Evolutionary conservation across 2,329 filamentous ascomycete genomes (phyloP).

Genomic region (Rhynchosporium agropyri): DNA sequence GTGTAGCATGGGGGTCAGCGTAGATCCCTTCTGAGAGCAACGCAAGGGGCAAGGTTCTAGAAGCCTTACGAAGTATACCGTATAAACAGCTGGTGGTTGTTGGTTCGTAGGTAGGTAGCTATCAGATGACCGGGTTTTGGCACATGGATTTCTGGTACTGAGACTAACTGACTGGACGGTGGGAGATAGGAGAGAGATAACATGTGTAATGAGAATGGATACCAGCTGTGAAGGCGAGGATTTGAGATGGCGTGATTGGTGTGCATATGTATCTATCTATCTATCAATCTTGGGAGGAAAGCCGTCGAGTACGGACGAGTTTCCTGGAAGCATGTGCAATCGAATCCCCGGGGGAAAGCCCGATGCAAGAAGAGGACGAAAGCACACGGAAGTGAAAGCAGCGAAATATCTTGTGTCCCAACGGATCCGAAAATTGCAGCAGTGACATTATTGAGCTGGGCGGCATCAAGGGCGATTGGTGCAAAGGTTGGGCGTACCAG

Average conservation of each 20-base stretch:
- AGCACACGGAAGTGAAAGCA: background rate
- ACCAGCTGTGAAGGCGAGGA: too few species aligned
- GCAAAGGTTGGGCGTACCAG: background rate
- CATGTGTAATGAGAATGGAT: conserved; percentile 14
- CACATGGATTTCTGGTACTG: background rate
- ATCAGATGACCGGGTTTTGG: conserved; percentile 4
- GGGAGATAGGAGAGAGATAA: background rate
- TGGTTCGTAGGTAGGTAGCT: background rate
- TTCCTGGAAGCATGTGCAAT: conserved; percentile 2
- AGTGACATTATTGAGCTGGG: background rate
- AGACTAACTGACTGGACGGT: background rate
- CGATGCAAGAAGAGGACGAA: background rate
- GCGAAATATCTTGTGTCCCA: background rate
- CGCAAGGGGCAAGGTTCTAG: conserved; percentile 4
- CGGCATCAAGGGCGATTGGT: background rate
- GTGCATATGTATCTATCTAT: background rate
- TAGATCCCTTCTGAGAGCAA: background rate
- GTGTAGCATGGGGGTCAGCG: too few species aligned
- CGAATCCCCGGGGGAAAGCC: background rate
- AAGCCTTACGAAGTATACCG: background rate
- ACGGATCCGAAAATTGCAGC: background rate
- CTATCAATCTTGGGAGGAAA: too few species aligned
- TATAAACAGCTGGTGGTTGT: background rate
- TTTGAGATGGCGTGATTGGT: background rate
- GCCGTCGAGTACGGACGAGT: background rate